phyloP scores from a whole-genome alignment of 768 basidiomycete species.

The Hirschioporus abietinus region DNA sequence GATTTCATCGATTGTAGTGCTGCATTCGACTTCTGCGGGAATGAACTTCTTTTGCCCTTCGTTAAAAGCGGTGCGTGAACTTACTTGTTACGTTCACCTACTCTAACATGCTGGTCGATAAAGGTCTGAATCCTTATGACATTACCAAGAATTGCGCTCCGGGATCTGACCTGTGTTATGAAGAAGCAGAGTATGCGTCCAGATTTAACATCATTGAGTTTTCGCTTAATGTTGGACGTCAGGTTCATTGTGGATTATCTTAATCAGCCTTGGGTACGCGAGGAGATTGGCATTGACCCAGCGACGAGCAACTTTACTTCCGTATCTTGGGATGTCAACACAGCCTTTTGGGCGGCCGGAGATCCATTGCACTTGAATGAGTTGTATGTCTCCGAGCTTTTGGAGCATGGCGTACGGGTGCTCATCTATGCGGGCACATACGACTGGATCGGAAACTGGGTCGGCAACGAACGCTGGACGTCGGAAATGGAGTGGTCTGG shows the following conservation, averaged over 20 bases:
- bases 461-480: constrained; percentile 62
- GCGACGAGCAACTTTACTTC: constrained; percentile 45
- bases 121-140: constrained; percentile 56
- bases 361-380: constrained; percentile 31
- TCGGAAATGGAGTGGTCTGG: constrained; percentile 57
- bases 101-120: constrained; percentile 12
- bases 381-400: constrained; percentile 43
- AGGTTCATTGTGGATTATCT: constrained; percentile 49
- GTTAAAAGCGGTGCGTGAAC: constrained; percentile 22
- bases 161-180: constrained; percentile 29
- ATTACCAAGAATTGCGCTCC: constrained; percentile 48
- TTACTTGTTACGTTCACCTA: background rate
- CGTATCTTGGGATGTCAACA: constrained; percentile 48
- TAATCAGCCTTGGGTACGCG: constrained; percentile 37
- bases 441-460: constrained; percentile 56
- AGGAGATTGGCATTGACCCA: constrained; percentile 43
- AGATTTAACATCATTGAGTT: constrained; percentile 4
- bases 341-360: constrained; percentile 37
- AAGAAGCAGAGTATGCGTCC: constrained; percentile 34
- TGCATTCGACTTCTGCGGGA: constrained; percentile 35
- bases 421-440: constrained; percentile 52
- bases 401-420: constrained; percentile 48
- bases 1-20: constrained; percentile 40
- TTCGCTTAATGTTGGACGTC: background rate
- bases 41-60: constrained; percentile 22